Percentiles rank a stretch among this genome's conserved stretches.
Evolutionary conservation across 192 early-diverging fungal genomes (phyloP).

Genomic region (Coemansia sp.): DNA sequence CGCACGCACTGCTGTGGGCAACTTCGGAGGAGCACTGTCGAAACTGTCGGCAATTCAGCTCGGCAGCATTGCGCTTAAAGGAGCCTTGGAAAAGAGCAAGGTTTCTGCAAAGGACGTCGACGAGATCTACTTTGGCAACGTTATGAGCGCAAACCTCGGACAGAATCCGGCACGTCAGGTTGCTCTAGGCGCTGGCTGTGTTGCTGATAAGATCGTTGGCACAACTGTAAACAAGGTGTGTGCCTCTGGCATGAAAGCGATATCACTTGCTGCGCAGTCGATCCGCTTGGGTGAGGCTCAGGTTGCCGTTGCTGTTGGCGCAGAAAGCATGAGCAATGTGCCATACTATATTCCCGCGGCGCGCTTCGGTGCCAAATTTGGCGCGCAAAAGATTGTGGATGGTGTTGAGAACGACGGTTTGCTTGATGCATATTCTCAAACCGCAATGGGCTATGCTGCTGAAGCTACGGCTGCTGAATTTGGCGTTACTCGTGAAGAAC

Average conservation of each 20-base stretch:
- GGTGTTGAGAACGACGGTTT: conserved; percentile 74
- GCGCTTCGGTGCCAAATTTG: conserved; percentile 76
- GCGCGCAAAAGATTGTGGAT: conserved; percentile 68
- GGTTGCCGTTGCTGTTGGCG: conserved; percentile 71
- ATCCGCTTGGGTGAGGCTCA: conserved; percentile 72
- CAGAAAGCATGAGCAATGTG: conserved; percentile 81
- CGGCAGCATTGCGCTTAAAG: conserved; percentile 84
- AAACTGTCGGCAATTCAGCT: conserved; percentile 80
- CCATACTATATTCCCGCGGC: conserved; percentile 78
- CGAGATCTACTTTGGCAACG: conserved; percentile 76
- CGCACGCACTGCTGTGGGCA: conserved; percentile 88
- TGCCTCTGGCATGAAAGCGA: conserved; percentile 79
- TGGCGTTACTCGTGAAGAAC: conserved; percentile 73
- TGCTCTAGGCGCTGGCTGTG: conserved; percentile 69
- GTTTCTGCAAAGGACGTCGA: conserved; percentile 66
- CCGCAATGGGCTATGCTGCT: conserved; percentile 77
- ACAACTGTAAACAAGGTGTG: conserved; percentile 86
- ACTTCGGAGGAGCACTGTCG: conserved; percentile 85
- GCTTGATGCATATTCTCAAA: conserved; percentile 70
- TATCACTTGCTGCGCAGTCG: conserved; percentile 69
- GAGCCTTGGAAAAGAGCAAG: conserved; percentile 55
- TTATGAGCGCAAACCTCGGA: conserved; percentile 75
- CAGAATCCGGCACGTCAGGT: conserved; percentile 86
- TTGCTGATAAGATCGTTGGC: conserved; percentile 56
- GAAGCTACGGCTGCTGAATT: conserved; percentile 78